These are phyloP conservation scores for Helotiales sp. DNA, from an alignment of 2,329 filamentous ascomycete species.

Conservation along the genomic window DNA sequence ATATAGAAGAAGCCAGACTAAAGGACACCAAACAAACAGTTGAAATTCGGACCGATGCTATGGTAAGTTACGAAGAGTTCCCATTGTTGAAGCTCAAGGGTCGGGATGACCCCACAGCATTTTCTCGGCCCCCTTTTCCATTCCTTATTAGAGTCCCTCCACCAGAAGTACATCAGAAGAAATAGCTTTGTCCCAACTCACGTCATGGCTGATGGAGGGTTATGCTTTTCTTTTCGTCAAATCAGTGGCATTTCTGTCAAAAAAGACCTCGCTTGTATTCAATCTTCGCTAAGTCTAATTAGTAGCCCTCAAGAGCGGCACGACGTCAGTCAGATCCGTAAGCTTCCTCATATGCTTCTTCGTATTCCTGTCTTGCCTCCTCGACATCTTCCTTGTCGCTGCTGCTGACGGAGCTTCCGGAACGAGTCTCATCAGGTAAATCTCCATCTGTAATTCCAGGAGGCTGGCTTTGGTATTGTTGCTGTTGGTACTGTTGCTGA, in stretches of 20 bases:
- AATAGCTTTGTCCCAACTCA: background rate
- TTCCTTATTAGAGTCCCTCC: too few relatives aligned
- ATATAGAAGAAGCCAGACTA: too few relatives aligned
- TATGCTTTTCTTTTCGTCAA: background rate
- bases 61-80: too few relatives aligned
- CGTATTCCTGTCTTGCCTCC: constrained; percentile 57
- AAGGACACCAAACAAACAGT: too few relatives aligned
- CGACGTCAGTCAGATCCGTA: constrained; percentile 39
- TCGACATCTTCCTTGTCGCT: constrained; percentile 58
- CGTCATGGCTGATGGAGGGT: background rate
- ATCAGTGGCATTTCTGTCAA: background rate
- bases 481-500: too few relatives aligned
- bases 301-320: background rate
- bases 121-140: too few relatives aligned
- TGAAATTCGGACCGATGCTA: too few relatives aligned
- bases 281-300: background rate
- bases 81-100: too few relatives aligned
- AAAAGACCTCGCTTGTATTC: background rate
- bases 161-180: too few relatives aligned
- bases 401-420: constrained; percentile 46
- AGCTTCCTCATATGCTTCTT: constrained; percentile 55
- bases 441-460: constrained; percentile 5
- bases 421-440: background rate
- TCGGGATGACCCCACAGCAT: too few relatives aligned
- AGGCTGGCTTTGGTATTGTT: background rate